Percentiles rank a stretch among this genome's conserved stretches.
These are phyloP conservation scores for Hortiboletus campestris DNA, from an alignment of 768 basidiomycete genomes.

Conservation along the genomic window DNA sequence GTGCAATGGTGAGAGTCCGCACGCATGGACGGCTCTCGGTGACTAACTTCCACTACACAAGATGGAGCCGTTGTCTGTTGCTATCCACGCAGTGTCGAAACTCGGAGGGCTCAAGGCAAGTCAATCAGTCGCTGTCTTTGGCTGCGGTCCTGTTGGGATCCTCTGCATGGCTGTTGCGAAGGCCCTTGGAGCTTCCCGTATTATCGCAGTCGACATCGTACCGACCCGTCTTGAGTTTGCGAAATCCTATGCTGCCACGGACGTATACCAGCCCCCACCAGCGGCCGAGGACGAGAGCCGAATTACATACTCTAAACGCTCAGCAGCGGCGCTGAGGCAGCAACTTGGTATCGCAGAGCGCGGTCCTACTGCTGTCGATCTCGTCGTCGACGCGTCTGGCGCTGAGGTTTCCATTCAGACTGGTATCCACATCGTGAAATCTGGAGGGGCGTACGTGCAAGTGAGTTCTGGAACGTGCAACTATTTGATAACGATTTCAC, in stretches of 20 bases:
- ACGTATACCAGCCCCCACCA: conserved; percentile 63
- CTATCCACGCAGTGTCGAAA: conserved; percentile 80
- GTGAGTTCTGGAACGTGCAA: conserved; percentile 29
- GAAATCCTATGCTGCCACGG: conserved; percentile 78
- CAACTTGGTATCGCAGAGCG: conserved; percentile 67
- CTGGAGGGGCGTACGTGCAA: conserved; percentile 75
- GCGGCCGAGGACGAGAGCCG: conserved; percentile 62
- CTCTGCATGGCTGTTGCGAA: conserved; percentile 96
- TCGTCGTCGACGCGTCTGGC: conserved; percentile 90
- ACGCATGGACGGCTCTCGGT: background rate
- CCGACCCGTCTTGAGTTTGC: conserved; percentile 82
- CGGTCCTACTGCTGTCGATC: conserved; percentile 71
- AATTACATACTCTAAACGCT: conserved; percentile 69
- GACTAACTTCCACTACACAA: conserved; percentile 27
- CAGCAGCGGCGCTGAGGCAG: conserved; percentile 63
- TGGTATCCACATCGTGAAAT: conserved; percentile 69
- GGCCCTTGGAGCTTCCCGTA: conserved; percentile 80
- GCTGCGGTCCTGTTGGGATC: conserved; percentile 86
- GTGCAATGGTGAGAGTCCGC: conserved; percentile 71
- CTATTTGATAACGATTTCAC: background rate
- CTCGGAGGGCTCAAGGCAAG: conserved; percentile 70
- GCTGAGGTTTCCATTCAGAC: conserved; percentile 93
- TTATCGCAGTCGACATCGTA: conserved; percentile 84
- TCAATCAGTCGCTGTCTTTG: conserved; percentile 81
- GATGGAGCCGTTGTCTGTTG: conserved; percentile 96